A percentile compares a stretch with the other conserved stretches of the same genome.
Evolutionary conservation across 805 yeast genomes (phyloP).

Genomic region (Cephaloascus albidus): DNA sequence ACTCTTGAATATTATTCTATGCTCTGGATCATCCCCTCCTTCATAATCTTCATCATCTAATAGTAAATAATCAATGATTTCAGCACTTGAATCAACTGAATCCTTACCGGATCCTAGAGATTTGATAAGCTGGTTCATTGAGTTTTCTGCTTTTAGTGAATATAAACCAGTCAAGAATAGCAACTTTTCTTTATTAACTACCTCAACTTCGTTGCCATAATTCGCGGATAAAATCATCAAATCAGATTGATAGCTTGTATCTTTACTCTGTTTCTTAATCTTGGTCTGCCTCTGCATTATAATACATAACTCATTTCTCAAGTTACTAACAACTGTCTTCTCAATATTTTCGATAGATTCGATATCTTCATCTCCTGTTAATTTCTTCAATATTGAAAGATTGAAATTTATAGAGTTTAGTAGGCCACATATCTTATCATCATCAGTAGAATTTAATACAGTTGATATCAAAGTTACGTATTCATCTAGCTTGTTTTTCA

Average conservation of each 20-base stretch:
- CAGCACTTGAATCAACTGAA: neutral
- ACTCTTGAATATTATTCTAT: neutral
- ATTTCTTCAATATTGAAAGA: neutral
- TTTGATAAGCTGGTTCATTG: neutral
- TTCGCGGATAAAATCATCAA: neutral
- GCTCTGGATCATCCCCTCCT: neutral
- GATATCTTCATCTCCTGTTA: neutral
- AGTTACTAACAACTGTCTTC: neutral
- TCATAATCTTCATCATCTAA: neutral
- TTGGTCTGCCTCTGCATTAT: neutral
- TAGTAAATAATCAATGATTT: neutral
- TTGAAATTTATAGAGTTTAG: neutral
- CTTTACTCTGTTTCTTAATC: too few species aligned
- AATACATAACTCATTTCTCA: neutral
- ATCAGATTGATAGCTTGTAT: neutral
- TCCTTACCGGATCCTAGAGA: neutral
- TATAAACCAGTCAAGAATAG: neutral
- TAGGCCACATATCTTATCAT: constrained; percentile 7
- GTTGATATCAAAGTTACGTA: constrained; percentile 8
- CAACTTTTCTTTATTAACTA: neutral
- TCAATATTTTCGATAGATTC: neutral
- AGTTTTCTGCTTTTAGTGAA: neutral
- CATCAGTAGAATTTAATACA: constrained; percentile 14
- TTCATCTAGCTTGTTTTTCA: constrained; percentile 4
- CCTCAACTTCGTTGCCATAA: neutral